Evolutionary conservation across 306 rosid species (phyloP).

Genomic region (Glycine latifolia): DNA sequence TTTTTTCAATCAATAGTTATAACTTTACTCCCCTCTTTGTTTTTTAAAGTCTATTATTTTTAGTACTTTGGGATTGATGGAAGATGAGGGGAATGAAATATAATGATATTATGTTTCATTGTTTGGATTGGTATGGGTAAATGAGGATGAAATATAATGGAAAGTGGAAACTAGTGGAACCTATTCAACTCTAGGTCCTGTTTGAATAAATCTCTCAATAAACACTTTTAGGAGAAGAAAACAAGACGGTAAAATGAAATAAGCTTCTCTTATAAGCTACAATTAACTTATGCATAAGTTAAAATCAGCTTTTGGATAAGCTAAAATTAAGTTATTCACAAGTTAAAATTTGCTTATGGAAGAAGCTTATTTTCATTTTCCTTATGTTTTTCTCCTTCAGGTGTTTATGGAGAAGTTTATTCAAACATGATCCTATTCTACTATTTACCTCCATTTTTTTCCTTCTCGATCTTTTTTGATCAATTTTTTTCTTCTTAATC

Average conservation of each 20-base stretch:
- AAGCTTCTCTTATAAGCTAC: not conserved
- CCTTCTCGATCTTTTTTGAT: too few species aligned
- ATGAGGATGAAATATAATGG: not conserved
- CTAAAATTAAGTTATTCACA: too few species aligned
- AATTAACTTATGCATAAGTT: too few species aligned
- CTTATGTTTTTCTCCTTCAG: not conserved
- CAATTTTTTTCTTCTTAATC: not conserved
- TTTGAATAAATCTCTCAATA: not conserved
- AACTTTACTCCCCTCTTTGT: not conserved
- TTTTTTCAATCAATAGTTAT: too few species aligned
- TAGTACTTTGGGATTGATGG: not conserved
- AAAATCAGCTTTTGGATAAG: too few species aligned
- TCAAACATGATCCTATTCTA: not conserved
- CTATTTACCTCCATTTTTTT: not conserved
- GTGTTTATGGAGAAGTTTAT: not conserved
- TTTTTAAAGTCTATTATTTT: not conserved
- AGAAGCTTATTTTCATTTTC: not conserved
- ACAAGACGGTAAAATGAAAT: not conserved
- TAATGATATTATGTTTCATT: not conserved
- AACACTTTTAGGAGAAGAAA: not conserved
- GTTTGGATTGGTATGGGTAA: not conserved
- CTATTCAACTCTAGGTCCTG: not conserved
- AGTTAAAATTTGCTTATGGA: too few species aligned
- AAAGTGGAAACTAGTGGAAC: not conserved
- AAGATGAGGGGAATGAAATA: not conserved